Percentiles rank a stretch among this genome's conserved stretches.
phyloP scores from a whole-genome alignment of 352 stramenopile species.

The Globisporangium nunn region DNA sequence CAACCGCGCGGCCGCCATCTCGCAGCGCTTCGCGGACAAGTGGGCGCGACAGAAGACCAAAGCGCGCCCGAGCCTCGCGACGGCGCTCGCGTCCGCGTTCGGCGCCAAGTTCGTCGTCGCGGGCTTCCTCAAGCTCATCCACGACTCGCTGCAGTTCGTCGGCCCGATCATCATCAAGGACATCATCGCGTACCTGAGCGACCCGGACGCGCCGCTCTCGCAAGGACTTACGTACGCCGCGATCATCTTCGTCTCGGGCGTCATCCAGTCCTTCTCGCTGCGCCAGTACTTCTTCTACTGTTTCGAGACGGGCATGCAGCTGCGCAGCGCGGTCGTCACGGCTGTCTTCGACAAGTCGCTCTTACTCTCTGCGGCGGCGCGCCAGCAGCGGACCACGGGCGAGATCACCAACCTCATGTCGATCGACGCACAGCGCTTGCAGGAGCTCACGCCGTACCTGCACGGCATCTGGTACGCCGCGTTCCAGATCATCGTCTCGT shows the following conservation, averaged over 20 bases:
- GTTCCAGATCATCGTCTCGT: slow-evolving; percentile 77
- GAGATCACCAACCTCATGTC: slow-evolving; percentile 98
- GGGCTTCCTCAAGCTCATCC: slow-evolving; percentile 69
- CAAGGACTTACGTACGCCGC: slow-evolving; percentile 54
- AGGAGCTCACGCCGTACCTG: slow-evolving; percentile 93
- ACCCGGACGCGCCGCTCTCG: slow-evolving; percentile 45
- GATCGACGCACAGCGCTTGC: slow-evolving; percentile 94
- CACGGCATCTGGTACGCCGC: slow-evolving; percentile 86
- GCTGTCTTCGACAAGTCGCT: slow-evolving; percentile 81
- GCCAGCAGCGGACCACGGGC: slow-evolving; percentile 77
- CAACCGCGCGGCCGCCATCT: slow-evolving; percentile 68
- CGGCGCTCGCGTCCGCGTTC: slow-evolving; percentile 43
- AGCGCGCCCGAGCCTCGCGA: too few species aligned
- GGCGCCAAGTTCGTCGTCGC: slow-evolving; percentile 44
- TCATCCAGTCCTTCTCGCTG: slow-evolving; percentile 71
- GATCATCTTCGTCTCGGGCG: slow-evolving; percentile 61
- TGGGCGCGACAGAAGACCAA: too few species aligned
- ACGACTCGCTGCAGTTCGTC: slow-evolving; percentile 83
- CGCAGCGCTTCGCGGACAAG: too few species aligned
- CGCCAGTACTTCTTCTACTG: slow-evolving; percentile 85
- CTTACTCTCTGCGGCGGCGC: slow-evolving; percentile 71
- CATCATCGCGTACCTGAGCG: slow-evolving; percentile 78
- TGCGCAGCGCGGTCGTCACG: slow-evolving; percentile 66
- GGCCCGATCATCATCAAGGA: slow-evolving; percentile 77
- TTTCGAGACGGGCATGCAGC: slow-evolving; percentile 65